Base-by-base conservation (phyloP, 192 early-diverging fungal species). In the Entomortierella parvispora region DNA sequence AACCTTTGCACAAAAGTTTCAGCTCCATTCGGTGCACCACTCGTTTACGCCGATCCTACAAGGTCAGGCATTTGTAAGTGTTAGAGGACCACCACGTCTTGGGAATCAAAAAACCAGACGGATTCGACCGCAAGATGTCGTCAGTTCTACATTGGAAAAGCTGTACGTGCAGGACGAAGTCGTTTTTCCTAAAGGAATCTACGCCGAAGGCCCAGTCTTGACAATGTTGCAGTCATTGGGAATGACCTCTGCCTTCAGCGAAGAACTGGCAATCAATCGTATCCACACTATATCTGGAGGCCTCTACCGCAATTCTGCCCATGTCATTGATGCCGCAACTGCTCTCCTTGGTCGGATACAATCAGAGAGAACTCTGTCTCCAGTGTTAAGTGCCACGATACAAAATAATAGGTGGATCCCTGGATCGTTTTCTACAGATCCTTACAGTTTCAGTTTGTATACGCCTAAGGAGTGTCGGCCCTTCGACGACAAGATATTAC, bases 171-270 rank as follows among this genome's bases (percentile, higher is more conserved):
- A 64, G 1, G 34, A 42, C 14, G 70, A 72, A n/a, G n/a, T 15
- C 29, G 61, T 72, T 3, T 72, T 72, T 28, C 70, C 70, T 4
- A 12, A 1, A 17, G 62, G 62, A 18, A n/a, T 52, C 2, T 72
- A 65, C 40, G 29, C 47, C 14, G 15, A 58, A 7, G 2, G 34
- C 3, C 20, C 49, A 2, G 43, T 52, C 47, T 37, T 58, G 11
- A 29, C 26, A n/a, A 56, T 59, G 15, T 42, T 72, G 14, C n/a
- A 32, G 4, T 48, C 57, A 1, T 49, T 64, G 1, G 62, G 70
- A 1, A 72, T 72, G 61, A 25, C 11, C 31, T 51, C 56, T 1
- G 23, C 8, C 5, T 64, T 72, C 12, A 46, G 58, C 52, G 28
- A 25, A 1, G 20, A 29, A 0, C 50, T 72, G 52, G 33, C 62